Conservation (phyloP, 306 rosid genomes). For the Vachellia pachyceras region DNA sequence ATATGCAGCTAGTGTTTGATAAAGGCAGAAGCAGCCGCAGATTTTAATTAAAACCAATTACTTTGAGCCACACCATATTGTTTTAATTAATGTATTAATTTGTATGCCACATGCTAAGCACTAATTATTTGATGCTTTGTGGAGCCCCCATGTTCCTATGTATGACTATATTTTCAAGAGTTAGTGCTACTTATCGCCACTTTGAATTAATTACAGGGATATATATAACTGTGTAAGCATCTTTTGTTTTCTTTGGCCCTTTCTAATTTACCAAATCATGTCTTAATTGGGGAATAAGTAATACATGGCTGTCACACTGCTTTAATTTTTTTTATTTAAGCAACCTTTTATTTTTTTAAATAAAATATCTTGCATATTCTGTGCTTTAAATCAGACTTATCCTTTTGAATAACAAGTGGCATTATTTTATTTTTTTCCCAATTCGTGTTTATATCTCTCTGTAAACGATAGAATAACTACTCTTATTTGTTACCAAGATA, state of each 20-base stretch:
- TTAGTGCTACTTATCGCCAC: conserved; percentile 9
- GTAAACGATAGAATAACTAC: not conserved
- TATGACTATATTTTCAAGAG: conserved; percentile 51
- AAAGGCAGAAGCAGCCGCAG: conserved; percentile 44
- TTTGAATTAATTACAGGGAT: not conserved
- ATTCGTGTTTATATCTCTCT: not conserved
- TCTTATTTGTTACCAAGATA: conserved; percentile 5
- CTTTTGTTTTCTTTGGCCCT: not conserved
- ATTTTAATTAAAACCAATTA: conserved; percentile 41
- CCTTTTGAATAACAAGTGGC: not conserved
- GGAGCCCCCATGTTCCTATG: conserved; percentile 44
- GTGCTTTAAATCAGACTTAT: conserved; percentile 16
- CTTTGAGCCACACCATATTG: conserved; percentile 32
- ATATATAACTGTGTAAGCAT: not conserved
- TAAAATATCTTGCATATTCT: conserved; percentile 16
- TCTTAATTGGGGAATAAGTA: conserved; percentile 37
- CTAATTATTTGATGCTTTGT: conserved; percentile 55
- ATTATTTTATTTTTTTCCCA: not conserved
- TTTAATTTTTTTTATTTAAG: not conserved
- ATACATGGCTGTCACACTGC: conserved; percentile 28
- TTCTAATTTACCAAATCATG: conserved; percentile 17
- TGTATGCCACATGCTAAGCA: conserved; percentile 49
- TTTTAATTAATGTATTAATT: not conserved
- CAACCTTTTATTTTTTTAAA: not conserved
- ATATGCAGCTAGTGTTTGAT: conserved; percentile 35